Conservation (phyloP, 1,284 basidiomycete species). For the Rhodotorula sp. region DNA sequence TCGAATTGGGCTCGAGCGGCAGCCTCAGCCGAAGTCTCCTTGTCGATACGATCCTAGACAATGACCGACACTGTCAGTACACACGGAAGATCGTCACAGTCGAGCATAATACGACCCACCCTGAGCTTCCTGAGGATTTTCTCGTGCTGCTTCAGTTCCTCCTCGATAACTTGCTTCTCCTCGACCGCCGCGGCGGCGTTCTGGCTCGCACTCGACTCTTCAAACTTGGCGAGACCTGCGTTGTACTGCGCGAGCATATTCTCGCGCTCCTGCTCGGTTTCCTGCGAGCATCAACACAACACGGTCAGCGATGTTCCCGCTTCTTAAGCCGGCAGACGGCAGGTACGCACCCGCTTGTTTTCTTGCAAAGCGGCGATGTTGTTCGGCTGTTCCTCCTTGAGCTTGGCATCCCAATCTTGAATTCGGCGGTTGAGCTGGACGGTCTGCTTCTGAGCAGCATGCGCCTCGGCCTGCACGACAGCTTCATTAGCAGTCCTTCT, state of each 20-base stretch:
- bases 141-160: slow-evolving; percentile 39
- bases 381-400: slow-evolving; percentile 70
- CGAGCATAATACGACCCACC: no score
- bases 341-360: slow-evolving; percentile 52
- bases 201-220: neutral
- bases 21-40: neutral
- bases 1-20: slow-evolving; percentile 50
- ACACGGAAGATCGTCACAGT: no score
- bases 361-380: slow-evolving; percentile 66
- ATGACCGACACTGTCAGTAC: no score
- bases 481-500: neutral
- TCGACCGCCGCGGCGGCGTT: slow-evolving; percentile 48
- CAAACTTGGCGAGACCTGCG: slow-evolving; percentile 3
- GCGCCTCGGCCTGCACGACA: neutral
- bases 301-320: neutral
- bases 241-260: slow-evolving; percentile 34
- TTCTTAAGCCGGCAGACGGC: no score
- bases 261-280: slow-evolving; percentile 41
- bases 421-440: slow-evolving; percentile 47
- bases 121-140: neutral
- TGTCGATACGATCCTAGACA: neutral
- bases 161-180: slow-evolving; percentile 52
- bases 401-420: slow-evolving; percentile 58
- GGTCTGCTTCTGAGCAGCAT: slow-evolving; percentile 36
- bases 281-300: slow-evolving; percentile 15